Percentiles rank a stretch among this genome's conserved stretches.
These are phyloP conservation scores for Escallonia rubra DNA, from an alignment of 129 eudicot genomes.

Conservation along the genomic window DNA sequence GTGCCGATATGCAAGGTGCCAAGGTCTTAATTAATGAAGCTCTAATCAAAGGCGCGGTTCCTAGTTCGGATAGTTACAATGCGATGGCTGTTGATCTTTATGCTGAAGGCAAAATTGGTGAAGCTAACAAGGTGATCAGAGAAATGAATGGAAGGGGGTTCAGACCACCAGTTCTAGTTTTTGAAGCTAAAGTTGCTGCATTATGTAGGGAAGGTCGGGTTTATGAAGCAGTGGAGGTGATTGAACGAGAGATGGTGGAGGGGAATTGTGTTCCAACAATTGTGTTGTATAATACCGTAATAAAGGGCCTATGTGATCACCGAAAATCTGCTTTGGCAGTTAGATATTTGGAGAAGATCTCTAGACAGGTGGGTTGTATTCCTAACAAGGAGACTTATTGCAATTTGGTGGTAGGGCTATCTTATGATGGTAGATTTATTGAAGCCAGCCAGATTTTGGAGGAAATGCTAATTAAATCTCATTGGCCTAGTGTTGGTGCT, in stretches of 20 bases:
- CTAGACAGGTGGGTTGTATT: constrained; percentile 51
- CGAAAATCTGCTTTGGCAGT: constrained; percentile 40
- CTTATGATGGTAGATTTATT: constrained; percentile 48
- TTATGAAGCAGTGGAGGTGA: constrained; percentile 57
- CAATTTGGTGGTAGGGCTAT: constrained; percentile 60
- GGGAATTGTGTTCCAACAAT: constrained; percentile 65
- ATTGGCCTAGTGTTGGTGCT: constrained; percentile 44
- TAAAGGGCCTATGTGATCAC: constrained; percentile 60
- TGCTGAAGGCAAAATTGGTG: constrained; percentile 44
- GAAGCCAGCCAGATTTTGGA: constrained; percentile 80
- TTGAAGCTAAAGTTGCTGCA: constrained; percentile 73
- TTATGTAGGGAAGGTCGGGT: constrained; percentile 41
- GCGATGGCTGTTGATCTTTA: constrained; percentile 64
- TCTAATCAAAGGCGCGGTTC: constrained; percentile 64
- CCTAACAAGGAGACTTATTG: constrained; percentile 60
- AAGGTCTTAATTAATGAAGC: constrained; percentile 65
- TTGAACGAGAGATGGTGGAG: constrained; percentile 59
- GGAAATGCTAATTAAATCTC: constrained; percentile 51
- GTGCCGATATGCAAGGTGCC: constrained; percentile 35
- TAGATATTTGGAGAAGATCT: constrained; percentile 47
- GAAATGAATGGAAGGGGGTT: constrained; percentile 75
- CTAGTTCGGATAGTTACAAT: constrained; percentile 62
- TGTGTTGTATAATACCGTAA: constrained; percentile 44
- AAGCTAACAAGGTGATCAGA: constrained; percentile 55
- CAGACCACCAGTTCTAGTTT: constrained; percentile 33